Evolutionary conservation across 1,139 yeast genomes (phyloP), one percentile per base, ranked within the genome.

Genomic region (Sporopachydermia cereana): DNA sequence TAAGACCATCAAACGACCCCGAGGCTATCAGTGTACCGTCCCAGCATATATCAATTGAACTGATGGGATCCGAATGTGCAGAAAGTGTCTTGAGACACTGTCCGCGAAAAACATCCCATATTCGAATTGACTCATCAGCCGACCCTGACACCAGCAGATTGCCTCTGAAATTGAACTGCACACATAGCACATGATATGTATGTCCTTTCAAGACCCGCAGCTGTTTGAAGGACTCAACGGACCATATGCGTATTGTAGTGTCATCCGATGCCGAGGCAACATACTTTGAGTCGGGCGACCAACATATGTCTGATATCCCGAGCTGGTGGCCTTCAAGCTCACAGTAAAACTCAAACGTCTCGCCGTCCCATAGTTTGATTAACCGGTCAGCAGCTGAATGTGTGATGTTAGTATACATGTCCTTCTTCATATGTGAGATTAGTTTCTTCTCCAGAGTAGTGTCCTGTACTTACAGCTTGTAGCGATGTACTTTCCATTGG

Each of bases 51-150:
- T 84, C 78, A 1, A 89, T 68, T 0, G 85, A 72, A 43, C 85
- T 78, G 1, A 91, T 84, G 0, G 97, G 95, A 54, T 88, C 97
- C 0, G 95, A 77, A 60, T 91, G 98, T 0, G 98, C 97, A 17
- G 95, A 85, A 47, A 91, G 66, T 0, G 94, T 85, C 56, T 84
- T 79, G 53, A 88, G 64, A 44, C 84, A 75, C 43, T 72, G 71
- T 0, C 94, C 93, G 23, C 79, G 71, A 31, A 74, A 67, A 3
- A 83, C 74, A 61, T 89, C 96, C 98, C 98, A 91, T 2, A 89
- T 72, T 43, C 88, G 75, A 21, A 91, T 81, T 43, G 89, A 88
- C 56, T 91, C 98, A 61, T 91, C 98, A 41, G 93, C 79, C 1
- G 94, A 77, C 0, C 95, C 95, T 43, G 89, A 76, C 23, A 85